These are phyloP conservation scores for Geranium brycei DNA, from an alignment of 345 rosid species.

Conservation along the genomic window DNA sequence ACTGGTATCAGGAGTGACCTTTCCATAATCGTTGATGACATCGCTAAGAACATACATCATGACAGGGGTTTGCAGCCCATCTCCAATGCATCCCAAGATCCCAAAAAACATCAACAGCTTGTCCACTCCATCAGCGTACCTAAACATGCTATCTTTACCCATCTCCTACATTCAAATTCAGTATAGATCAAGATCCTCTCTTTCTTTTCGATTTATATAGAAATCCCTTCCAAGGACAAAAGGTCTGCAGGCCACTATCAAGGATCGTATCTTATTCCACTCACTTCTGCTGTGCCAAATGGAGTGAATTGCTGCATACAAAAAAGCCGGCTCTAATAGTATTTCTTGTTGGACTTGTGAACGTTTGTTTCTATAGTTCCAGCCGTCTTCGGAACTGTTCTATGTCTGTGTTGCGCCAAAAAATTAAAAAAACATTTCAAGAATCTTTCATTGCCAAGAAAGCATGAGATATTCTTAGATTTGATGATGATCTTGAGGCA, in stretches of 20 bases:
- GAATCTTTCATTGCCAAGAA: neutral
- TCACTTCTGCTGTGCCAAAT: conserved; percentile 7
- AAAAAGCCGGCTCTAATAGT: conserved; percentile 20
- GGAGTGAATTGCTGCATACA: conserved; percentile 6
- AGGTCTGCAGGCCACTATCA: neutral
- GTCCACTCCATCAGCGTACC: conserved; percentile 39
- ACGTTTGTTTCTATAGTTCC: conserved; percentile 14
- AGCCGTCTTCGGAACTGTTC: neutral
- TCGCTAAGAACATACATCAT: conserved; percentile 40
- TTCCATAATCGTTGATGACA: conserved; percentile 57
- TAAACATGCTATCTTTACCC: conserved; percentile 39
- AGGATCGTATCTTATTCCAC: too few species aligned
- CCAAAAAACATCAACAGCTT: conserved; percentile 50
- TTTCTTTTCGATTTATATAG: too few species aligned
- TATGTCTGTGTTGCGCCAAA: neutral
- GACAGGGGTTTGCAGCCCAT: conserved; percentile 53
- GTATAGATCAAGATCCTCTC: conserved; percentile 10
- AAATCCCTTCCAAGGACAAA: neutral
- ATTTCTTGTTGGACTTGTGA: conserved; percentile 13
- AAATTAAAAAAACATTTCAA: too few species aligned
- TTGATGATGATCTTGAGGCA: neutral
- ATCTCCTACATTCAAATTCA: conserved; percentile 8
- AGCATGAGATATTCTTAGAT: neutral
- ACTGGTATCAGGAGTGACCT: conserved; percentile 3
- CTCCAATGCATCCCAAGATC: conserved; percentile 56